Percentiles rank a stretch among this genome's conserved stretches.
Conservation (phyloP, 768 basidiomycete genomes). For the Favolaschia claudopus region DNA sequence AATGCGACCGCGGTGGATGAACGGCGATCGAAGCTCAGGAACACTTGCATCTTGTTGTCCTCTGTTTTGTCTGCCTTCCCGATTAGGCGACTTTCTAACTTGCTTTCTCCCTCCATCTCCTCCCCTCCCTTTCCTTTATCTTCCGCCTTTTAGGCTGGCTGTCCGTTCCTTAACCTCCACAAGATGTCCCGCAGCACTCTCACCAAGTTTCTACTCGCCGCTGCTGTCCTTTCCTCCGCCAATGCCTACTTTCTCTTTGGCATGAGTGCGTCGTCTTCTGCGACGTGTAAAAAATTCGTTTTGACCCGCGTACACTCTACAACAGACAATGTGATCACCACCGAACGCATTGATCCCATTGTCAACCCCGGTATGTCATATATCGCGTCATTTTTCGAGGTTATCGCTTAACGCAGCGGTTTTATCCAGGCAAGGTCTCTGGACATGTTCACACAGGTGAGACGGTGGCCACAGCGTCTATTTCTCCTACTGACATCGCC, state of each 20-base stretch:
- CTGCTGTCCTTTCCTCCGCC: constrained; percentile 21
- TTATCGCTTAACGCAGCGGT: not conserved
- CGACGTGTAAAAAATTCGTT: not conserved
- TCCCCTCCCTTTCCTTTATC: constrained; percentile 13
- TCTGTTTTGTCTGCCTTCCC: not conserved
- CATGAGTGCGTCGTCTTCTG: constrained; percentile 15
- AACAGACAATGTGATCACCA: constrained; percentile 51
- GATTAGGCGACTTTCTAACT: no score
- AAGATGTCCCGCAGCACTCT: constrained; percentile 19
- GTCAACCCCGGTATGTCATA: constrained; percentile 42
- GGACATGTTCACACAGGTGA: constrained; percentile 57
- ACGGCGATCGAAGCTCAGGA: no score
- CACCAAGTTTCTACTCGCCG: constrained; percentile 25
- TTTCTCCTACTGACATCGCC: not conserved
- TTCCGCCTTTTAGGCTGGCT: constrained; percentile 13
- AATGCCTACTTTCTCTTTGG: constrained; percentile 25
- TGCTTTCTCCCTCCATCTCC: constrained; percentile 2
- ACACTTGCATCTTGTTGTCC: not conserved
- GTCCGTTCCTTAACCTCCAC: constrained; percentile 15
- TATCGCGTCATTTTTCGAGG: not conserved
- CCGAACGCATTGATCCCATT: constrained; percentile 59
- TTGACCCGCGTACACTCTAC: constrained; percentile 3
- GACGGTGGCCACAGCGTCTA: constrained; percentile 7
- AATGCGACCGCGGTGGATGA: no score
- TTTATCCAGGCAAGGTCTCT: constrained; percentile 44